Evolutionary conservation across 2,329 filamentous ascomycete species (phyloP), one percentile per base, ranked within the genome.

Genomic region (Herpotrichia juniperi): DNA sequence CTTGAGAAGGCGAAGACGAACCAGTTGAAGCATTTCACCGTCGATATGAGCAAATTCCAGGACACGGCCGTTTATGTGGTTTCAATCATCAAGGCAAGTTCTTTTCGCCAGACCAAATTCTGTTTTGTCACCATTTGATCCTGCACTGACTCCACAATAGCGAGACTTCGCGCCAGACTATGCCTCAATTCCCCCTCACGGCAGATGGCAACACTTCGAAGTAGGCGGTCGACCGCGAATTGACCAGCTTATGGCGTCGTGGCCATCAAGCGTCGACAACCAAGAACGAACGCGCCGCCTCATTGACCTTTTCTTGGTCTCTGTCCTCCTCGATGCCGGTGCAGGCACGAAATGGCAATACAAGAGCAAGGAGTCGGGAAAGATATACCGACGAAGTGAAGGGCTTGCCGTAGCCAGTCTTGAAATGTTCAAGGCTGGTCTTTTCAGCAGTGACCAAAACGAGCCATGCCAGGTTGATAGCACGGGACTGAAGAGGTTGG

Each of bases 381-480:
- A 87, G 56, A 74, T 89, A 34, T 97, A 93, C 75, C 82, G 86
- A 46, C 86, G 94, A 45, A 96, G 92, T 55, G 94, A 97, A 73
- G 93, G 93, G 8, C 81, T 97, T 49, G 93, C 93, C 8, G 87
- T 89, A 9, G 86, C 86, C 37, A 87, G 84, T 69, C 69, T 88
- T 63, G 93, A 97, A 63, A 96, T 97, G 93, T 97, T 96, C 83
- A 96, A 96, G 77, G 81, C 84, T 12, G 94, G 94, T 28, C 69
- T 91, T 28, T 97, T 97, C 77, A 96, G 92, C 59, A 90, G 92
- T 73, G 85, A 93, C 68, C 80, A 85, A 2, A 82, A 78, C 51
- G 91, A 96, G 75, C 92, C 91, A 45, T 91, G 86, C 67, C 93
- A 96, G 73, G 94, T 97, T 24, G 93, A 99, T 76, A 91, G 88